Evolutionary conservation across 169 alveolate genomes (phyloP).

Genomic region (Toxoplasma gondii): DNA sequence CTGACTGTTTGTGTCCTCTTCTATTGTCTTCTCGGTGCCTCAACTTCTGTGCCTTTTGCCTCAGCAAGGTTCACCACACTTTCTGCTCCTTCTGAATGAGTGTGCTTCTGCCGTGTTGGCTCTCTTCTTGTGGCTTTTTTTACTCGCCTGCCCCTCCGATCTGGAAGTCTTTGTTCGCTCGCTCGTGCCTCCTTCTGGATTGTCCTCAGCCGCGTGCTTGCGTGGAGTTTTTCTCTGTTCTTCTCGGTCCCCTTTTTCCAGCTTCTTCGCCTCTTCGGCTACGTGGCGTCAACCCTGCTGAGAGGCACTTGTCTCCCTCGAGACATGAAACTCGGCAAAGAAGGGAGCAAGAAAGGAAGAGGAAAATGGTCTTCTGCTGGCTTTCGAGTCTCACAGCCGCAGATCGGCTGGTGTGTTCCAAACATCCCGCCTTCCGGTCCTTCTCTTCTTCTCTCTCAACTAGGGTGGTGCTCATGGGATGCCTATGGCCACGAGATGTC

Average conservation of each 20-base stretch:
- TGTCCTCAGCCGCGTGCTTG: not conserved
- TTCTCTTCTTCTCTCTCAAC: not conserved
- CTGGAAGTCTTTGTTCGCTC: no score
- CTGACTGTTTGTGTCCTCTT: not conserved
- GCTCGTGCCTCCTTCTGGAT: not conserved
- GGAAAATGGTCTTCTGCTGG: no score
- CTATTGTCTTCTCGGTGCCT: not conserved
- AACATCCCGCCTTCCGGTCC: not conserved
- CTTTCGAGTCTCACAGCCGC: no score
- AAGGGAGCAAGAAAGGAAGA: no score
- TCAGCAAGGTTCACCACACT: no score
- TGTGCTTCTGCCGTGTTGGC: no score
- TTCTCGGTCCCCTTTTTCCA: not conserved
- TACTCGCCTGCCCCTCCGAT: no score
- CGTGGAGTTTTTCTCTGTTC: not conserved
- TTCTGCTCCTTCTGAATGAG: no score
- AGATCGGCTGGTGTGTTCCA: no score
- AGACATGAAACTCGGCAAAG: not conserved
- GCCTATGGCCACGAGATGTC: not conserved
- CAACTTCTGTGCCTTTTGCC: no score
- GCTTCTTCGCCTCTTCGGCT: not conserved
- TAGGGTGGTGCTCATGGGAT: slow-evolving; percentile 44
- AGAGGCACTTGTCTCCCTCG: not conserved
- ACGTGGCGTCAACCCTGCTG: not conserved
- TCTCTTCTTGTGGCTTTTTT: no score